Evolutionary conservation across 2,329 filamentous ascomycete genomes (phyloP).

Genomic region (Tricladium varicosporioides): DNA sequence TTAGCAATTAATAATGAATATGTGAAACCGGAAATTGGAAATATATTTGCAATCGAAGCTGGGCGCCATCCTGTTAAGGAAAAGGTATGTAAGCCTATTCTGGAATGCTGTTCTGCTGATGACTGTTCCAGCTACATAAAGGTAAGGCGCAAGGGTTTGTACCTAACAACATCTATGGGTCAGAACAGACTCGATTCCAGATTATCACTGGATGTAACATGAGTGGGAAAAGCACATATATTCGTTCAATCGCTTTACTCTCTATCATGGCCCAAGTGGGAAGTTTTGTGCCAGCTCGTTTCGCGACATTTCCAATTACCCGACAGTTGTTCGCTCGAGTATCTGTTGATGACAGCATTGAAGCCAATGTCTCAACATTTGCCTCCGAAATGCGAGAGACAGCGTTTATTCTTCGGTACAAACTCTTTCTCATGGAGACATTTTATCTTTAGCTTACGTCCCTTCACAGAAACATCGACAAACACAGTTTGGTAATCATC

Average conservation of each 20-base stretch:
- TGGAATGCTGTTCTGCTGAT: background rate
- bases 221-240: slow-evolving; percentile 97
- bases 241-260: slow-evolving; percentile 78
- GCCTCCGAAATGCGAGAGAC: slow-evolving; percentile 95
- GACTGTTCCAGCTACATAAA: slow-evolving; percentile 49
- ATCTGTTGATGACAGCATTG: slow-evolving; percentile 82
- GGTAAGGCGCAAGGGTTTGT: slow-evolving; percentile 60
- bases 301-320: slow-evolving; percentile 76
- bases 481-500: slow-evolving; percentile 75
- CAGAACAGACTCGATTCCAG: slow-evolving; percentile 78
- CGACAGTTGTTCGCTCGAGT: slow-evolving; percentile 85
- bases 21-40: slow-evolving; percentile 58
- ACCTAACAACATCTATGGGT: slow-evolving; percentile 88
- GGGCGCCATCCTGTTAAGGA: slow-evolving; percentile 70
- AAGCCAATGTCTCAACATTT: slow-evolving; percentile 91
- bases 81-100: slow-evolving; percentile 43
- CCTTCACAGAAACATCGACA: slow-evolving; percentile 64
- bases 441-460: background rate
- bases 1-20: slow-evolving; percentile 65
- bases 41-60: slow-evolving; percentile 62
- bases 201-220: slow-evolving; percentile 97
- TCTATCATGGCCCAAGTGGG: slow-evolving; percentile 94
- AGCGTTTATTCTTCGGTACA: slow-evolving; percentile 76
- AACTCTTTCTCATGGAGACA: background rate
- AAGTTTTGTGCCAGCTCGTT: slow-evolving; percentile 82